Conservation (phyloP, 495 filamentous ascomycete species). For the Aspergillus carlsbadensis region DNA sequence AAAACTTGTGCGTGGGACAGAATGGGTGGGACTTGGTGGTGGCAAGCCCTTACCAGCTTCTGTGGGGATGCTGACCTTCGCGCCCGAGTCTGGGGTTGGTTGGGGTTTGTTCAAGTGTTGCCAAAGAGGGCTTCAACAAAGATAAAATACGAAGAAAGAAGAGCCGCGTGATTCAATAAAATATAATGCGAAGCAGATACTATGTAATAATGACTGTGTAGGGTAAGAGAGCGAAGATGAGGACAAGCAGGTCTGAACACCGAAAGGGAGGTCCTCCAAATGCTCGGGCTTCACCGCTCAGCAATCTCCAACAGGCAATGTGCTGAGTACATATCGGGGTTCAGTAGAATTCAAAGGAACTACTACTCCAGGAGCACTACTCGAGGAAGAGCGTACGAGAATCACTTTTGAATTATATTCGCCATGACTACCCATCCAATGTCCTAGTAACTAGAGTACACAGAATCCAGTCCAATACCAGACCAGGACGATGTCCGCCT, state of each 20-base stretch:
- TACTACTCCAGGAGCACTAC: neutral
- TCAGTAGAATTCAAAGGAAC: neutral
- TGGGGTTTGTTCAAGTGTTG: neutral
- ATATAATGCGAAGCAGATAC: neutral
- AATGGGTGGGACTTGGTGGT: constrained; percentile 1
- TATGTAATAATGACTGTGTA: neutral
- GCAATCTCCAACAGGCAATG: neutral
- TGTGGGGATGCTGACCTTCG: neutral
- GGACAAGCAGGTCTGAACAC: neutral
- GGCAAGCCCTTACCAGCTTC: constrained; percentile 7
- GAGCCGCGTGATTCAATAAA: neutral
- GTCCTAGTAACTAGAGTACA: constrained; percentile 26
- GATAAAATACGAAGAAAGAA: neutral
- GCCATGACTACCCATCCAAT: constrained; percentile 16
- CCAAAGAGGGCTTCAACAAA: neutral
- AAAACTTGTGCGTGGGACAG: neutral
- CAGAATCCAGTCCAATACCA: constrained; percentile 17
- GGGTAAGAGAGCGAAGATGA: neutral
- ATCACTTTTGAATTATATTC: constrained; percentile 20
- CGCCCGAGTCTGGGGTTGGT: neutral
- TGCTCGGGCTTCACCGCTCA: neutral
- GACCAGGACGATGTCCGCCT: constrained; percentile 5
- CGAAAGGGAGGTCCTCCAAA: neutral
- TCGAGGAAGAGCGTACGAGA: constrained; percentile 10
- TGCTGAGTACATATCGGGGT: too few species aligned